Percentiles rank a stretch among this genome's conserved stretches.
phyloP scores from a whole-genome alignment of 192 early-diverging fungal species.

The Podila clonocystis region DNA sequence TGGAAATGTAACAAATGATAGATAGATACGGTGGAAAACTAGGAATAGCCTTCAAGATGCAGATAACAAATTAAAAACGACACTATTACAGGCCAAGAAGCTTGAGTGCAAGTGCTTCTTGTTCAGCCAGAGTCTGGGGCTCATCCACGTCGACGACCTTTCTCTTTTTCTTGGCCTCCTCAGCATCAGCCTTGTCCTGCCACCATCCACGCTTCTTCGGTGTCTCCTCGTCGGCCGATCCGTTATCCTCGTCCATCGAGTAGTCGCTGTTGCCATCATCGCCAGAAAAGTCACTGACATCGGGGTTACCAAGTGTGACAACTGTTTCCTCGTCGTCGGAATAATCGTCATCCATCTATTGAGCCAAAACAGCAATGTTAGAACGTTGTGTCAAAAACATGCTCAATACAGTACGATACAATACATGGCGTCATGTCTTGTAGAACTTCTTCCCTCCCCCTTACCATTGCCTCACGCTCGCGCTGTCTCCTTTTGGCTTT shows the following conservation, averaged over 20 bases:
- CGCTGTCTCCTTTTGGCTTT: conserved; percentile 72
- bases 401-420: neutral
- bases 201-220: conserved; percentile 50
- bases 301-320: conserved; percentile 38
- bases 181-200: conserved; percentile 54
- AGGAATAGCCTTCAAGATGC: too few relatives aligned
- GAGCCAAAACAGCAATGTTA: too few relatives aligned
- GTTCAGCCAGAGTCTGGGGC: conserved; percentile 66
- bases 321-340: conserved; percentile 33
- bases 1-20: neutral
- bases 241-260: conserved; percentile 24
- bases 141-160: conserved; percentile 63
- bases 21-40: neutral
- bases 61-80: neutral
- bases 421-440: neutral
- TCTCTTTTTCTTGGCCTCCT: conserved; percentile 54
- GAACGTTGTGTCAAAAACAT: neutral
- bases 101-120: conserved; percentile 68
- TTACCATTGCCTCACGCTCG: conserved; percentile 60
- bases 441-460: neutral
- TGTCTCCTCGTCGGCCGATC: conserved; percentile 26
- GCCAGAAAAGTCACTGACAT: conserved; percentile 10
- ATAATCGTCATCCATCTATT: conserved; percentile 32
- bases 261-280: conserved; percentile 25
- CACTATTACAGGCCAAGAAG: conserved; percentile 52